Conservation (phyloP, 768 basidiomycete genomes). For the Mycena vulgaris region DNA sequence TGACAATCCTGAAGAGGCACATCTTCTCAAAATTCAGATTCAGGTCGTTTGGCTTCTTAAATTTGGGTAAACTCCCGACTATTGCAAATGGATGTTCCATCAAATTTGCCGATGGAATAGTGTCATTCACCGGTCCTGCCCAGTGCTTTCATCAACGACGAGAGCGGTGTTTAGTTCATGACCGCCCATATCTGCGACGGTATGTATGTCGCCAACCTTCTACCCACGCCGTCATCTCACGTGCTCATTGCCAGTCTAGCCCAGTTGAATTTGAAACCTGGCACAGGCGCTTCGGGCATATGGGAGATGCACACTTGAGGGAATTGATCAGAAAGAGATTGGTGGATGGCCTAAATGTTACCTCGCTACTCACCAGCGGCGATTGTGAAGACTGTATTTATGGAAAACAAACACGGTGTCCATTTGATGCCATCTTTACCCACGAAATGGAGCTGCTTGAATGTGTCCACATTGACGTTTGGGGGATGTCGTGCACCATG, state of each 20-base stretch:
- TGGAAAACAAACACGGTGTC: constrained; percentile 7
- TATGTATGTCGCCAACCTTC: background rate
- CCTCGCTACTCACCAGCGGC: background rate
- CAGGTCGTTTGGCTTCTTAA: too few species aligned
- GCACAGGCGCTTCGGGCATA: constrained; percentile 5
- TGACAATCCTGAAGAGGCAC: too few species aligned
- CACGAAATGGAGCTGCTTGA: background rate
- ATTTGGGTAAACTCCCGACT: too few species aligned
- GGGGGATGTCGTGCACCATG: background rate
- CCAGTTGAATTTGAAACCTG: constrained; percentile 4
- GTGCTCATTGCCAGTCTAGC: background rate
- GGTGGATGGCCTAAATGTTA: constrained; percentile 5
- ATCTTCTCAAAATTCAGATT: too few species aligned
- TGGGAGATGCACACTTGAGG: constrained; percentile 7
- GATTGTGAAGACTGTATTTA: constrained; percentile 13
- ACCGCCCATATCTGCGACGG: background rate
- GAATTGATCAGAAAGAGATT: background rate
- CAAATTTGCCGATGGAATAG: background rate
- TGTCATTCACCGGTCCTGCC: background rate
- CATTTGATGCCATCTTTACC: constrained; percentile 6
- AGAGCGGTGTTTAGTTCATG: background rate
- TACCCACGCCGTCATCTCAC: background rate
- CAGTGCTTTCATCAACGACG: background rate
- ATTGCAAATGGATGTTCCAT: background rate
- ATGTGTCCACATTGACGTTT: background rate